Conservation (phyloP, 352 stramenopile genomes). For the Phytopythium aichiense region DNA sequence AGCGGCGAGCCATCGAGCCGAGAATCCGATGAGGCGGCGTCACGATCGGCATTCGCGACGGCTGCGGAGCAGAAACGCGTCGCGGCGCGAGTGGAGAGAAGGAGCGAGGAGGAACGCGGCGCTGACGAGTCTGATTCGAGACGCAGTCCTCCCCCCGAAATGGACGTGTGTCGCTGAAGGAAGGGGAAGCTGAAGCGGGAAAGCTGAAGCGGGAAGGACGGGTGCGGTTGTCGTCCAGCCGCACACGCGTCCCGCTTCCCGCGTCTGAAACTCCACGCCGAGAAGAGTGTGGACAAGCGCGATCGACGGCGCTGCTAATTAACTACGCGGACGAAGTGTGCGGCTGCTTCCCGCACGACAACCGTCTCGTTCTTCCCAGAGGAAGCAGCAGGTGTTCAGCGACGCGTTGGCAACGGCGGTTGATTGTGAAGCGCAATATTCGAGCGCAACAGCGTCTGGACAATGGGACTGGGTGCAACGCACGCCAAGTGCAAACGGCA, state of each 20-base stretch:
- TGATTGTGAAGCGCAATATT: not conserved
- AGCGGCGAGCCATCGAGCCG: not conserved
- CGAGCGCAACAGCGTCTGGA: not conserved
- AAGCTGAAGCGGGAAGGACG: not conserved
- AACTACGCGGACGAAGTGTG: no score
- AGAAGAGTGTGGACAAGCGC: no score
- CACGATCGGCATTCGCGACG: conserved; percentile 1
- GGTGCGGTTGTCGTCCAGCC: not conserved
- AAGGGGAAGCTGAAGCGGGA: not conserved
- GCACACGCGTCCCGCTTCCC: not conserved
- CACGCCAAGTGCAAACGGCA: not conserved
- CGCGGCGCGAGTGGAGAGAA: not conserved
- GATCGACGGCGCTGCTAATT: no score
- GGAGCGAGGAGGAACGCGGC: not conserved
- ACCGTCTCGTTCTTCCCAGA: no score
- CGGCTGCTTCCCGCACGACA: no score
- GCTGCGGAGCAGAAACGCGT: conserved; percentile 2
- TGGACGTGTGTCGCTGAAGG: not conserved
- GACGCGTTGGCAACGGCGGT: no score
- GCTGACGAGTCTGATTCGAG: not conserved
- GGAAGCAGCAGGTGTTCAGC: not conserved
- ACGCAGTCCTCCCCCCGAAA: not conserved
- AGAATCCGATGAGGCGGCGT: conserved; percentile 5
- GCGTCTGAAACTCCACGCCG: not conserved
- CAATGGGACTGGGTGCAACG: not conserved